Evolutionary conservation across 2,329 filamentous ascomycete genomes (phyloP).

Genomic region (Ramularia collo-cygni): DNA sequence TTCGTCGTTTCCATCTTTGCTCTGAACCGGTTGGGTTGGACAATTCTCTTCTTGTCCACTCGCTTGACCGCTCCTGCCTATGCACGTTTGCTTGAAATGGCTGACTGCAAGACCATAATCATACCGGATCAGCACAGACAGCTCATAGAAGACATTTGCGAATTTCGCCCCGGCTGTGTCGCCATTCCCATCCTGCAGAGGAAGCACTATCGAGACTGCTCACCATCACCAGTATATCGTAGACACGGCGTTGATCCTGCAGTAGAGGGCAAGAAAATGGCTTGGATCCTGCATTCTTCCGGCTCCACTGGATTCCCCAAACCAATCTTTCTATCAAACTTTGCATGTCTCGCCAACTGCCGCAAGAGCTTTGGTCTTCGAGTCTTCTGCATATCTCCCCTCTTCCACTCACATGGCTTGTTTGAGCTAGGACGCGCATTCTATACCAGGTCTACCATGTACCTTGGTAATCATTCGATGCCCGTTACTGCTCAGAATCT

Average conservation of each 20-base stretch:
- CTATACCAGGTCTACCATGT: conserved; percentile 44
- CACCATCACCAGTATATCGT: conserved; percentile 11
- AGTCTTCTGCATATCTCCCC: conserved; percentile 49
- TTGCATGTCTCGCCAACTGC: conserved; percentile 45
- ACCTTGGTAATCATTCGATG: conserved; percentile 49
- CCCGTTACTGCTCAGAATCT: conserved; percentile 44
- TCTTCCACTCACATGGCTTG: conserved; percentile 56
- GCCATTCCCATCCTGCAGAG: conserved; percentile 23
- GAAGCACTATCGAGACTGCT: conserved; percentile 17
- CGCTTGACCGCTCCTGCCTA: conserved; percentile 48
- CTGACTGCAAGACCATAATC: conserved; percentile 27
- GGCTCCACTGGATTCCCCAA: conserved; percentile 59
- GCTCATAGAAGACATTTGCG: conserved; percentile 27
- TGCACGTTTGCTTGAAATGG: conserved; percentile 40
- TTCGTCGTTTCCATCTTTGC: conserved; percentile 50
- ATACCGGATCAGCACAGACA: conserved; percentile 20
- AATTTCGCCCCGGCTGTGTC: conserved; percentile 26
- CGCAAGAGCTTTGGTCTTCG: conserved; percentile 41
- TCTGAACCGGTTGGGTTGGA: conserved; percentile 49
- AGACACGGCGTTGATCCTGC: conserved; percentile 9
- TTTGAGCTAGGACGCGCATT: conserved; percentile 50
- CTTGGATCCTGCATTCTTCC: conserved; percentile 44
- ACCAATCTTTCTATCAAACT: conserved; percentile 54
- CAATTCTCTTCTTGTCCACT: conserved; percentile 49
- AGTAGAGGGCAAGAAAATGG: conserved; percentile 30